Percentiles rank a stretch among this genome's conserved stretches.
Conservation (phyloP, 371 early-diverging fungal species). For the Mucor sp. region DNA sequence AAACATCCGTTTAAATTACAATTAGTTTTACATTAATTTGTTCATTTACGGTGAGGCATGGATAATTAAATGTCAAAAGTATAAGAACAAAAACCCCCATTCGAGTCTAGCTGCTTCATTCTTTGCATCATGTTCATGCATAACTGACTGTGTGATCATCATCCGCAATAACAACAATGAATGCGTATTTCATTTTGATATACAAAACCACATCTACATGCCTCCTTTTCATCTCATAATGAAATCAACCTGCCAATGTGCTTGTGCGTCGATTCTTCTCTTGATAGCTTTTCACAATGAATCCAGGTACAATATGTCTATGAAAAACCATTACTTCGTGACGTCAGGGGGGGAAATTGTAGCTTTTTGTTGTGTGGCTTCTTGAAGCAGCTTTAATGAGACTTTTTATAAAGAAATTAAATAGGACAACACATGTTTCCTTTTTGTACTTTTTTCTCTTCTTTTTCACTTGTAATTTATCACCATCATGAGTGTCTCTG, state of each 20-base stretch:
- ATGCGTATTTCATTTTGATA: background rate
- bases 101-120: background rate
- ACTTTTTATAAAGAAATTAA: background rate
- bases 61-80: background rate
- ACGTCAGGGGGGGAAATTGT: background rate
- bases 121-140: background rate
- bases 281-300: background rate
- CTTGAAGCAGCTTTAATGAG: background rate
- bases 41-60: background rate
- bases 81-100: background rate
- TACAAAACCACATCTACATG: background rate
- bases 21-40: background rate
- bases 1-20: background rate
- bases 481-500: conserved; percentile 20
- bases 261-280: background rate
- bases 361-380: background rate
- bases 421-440: background rate
- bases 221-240: background rate
- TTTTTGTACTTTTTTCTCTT: background rate
- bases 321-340: background rate
- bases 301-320: background rate
- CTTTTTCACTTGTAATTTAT: background rate
- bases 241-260: background rate
- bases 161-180: background rate
- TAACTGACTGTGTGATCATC: background rate